Percentiles rank a stretch among this genome's conserved stretches.
phyloP scores from a whole-genome alignment of 2,329 filamentous ascomycete species.

The Verticillium isaacii region DNA sequence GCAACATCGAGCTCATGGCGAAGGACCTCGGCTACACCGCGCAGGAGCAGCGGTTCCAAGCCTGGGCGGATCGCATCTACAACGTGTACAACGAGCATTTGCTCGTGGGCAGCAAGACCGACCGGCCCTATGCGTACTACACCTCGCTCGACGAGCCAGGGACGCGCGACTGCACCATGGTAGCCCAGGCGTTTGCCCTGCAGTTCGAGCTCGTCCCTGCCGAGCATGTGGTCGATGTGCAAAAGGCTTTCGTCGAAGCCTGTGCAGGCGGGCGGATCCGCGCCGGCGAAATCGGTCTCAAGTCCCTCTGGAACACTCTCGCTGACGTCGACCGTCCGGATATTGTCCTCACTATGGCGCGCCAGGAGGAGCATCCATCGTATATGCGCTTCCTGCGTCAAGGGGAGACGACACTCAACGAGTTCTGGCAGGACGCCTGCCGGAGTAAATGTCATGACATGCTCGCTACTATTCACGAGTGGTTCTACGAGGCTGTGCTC shows the following conservation, averaged over 20 bases:
- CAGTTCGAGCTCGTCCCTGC: conserved; percentile 16
- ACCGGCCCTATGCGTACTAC: conserved; percentile 30
- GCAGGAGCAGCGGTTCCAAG: conserved; percentile 19
- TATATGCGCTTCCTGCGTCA: conserved; percentile 42
- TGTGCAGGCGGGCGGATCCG: conserved; percentile 28
- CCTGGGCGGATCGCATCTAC: conserved; percentile 23
- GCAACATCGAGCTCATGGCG: conserved; percentile 29
- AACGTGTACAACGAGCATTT: conserved; percentile 27
- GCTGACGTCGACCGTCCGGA: conserved; percentile 29
- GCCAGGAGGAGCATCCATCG: conserved; percentile 40
- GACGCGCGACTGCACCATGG: conserved; percentile 27
- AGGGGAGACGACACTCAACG: conserved; percentile 36
- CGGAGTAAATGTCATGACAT: conserved; percentile 41
- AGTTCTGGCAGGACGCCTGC: conserved; percentile 39
- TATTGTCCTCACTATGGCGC: conserved; percentile 35
- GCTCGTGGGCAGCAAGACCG: conserved; percentile 21
- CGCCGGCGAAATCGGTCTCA: conserved; percentile 35
- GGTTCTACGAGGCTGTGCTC: conserved; percentile 37
- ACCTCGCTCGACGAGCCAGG: conserved; percentile 27
- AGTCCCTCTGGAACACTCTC: conserved; percentile 35
- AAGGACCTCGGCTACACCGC: conserved; percentile 17
- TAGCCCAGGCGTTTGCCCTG: conserved; percentile 29
- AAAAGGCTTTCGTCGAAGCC: conserved; percentile 16
- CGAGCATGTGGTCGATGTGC: conserved; percentile 13
- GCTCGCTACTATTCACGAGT: conserved; percentile 42